These are phyloP conservation scores for Dissophora ornata DNA, from an alignment of 192 early-diverging fungal genomes.

Conservation along the genomic window DNA sequence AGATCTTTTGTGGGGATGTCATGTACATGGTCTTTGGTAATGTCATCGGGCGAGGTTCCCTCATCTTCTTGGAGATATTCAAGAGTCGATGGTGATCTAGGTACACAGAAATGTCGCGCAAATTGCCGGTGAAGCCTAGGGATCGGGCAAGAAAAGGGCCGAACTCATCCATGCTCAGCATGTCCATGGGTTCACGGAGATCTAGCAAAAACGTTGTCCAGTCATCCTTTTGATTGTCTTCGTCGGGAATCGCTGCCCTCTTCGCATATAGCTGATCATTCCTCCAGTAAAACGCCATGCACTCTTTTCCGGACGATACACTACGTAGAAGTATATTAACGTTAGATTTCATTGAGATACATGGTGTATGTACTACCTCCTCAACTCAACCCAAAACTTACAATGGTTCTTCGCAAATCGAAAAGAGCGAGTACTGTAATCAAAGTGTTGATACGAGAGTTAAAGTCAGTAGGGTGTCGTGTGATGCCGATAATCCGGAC, in stretches of 20 bases:
- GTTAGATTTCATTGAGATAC: too few relatives aligned
- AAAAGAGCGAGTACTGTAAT: slow-evolving; percentile 91
- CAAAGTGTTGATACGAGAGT: neutral
- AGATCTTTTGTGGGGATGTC: slow-evolving; percentile 77
- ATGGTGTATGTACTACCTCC: too few relatives aligned
- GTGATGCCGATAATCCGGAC: too few relatives aligned
- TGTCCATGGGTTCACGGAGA: slow-evolving; percentile 78
- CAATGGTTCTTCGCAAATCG: slow-evolving; percentile 91
- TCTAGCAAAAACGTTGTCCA: slow-evolving; percentile 85
- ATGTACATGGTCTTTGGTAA: slow-evolving; percentile 60
- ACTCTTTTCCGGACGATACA: slow-evolving; percentile 77
- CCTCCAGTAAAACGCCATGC: slow-evolving; percentile 91
- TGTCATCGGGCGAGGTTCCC: slow-evolving; percentile 69
- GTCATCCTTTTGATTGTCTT: slow-evolving; percentile 47
- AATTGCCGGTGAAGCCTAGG: slow-evolving; percentile 82
- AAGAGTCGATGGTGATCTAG: slow-evolving; percentile 72
- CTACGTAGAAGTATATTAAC: slow-evolving; percentile 29
- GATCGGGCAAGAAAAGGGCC: slow-evolving; percentile 69
- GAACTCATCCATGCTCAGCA: slow-evolving; percentile 65
- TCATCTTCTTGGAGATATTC: slow-evolving; percentile 71
- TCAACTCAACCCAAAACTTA: slow-evolving; percentile 47
- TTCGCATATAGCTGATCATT: slow-evolving; percentile 90
- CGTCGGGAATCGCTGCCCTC: slow-evolving; percentile 62
- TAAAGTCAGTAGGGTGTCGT: too few relatives aligned
- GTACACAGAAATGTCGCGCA: slow-evolving; percentile 72